phyloP scores from a whole-genome alignment of 1,139 yeast species.

The Magnusiomyces fungicola region DNA sequence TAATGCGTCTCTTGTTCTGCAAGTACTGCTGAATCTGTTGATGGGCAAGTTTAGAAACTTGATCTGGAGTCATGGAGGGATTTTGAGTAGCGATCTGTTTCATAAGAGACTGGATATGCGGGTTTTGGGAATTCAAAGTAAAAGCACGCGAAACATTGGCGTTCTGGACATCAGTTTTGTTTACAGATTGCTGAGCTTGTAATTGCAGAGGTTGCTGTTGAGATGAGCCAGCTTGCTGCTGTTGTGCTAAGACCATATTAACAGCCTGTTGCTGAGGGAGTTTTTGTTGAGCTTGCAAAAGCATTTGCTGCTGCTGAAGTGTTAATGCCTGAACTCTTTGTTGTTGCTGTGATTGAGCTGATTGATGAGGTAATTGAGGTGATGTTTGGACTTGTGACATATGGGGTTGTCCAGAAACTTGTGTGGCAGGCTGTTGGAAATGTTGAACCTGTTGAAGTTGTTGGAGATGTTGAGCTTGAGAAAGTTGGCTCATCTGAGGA shows the following conservation, averaged over 20 bases:
- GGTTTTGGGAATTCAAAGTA: conserved; percentile 16
- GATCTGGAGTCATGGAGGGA: conserved; percentile 61
- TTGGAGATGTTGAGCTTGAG: conserved; percentile 23
- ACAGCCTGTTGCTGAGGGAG: conserved; percentile 6
- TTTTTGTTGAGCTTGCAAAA: conserved; percentile 34
- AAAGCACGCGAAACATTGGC: conserved; percentile 2
- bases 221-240: too few species aligned
- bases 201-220: conserved; percentile 19
- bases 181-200: conserved; percentile 7
- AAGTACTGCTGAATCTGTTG: conserved; percentile 50
- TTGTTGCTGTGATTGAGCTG: too few species aligned
- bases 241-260: too few species aligned
- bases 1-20: conserved; percentile 25
- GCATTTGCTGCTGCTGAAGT: too few species aligned
- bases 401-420: too few species aligned
- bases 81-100: conserved; percentile 62
- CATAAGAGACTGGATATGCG: conserved; percentile 61
- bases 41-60: conserved; percentile 66
- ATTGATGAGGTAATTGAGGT: too few species aligned
- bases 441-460: conserved; percentile 17
- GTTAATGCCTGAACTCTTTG: conserved; percentile 20
- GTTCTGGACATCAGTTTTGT: not conserved
- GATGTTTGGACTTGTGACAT: too few species aligned
- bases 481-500: conserved; percentile 20
- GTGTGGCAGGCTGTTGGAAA: too few species aligned